Percentiles rank a stretch among this genome's conserved stretches.
Conservation (phyloP, 2,329 filamentous ascomycete genomes). For the Aplosporella prunicola region DNA sequence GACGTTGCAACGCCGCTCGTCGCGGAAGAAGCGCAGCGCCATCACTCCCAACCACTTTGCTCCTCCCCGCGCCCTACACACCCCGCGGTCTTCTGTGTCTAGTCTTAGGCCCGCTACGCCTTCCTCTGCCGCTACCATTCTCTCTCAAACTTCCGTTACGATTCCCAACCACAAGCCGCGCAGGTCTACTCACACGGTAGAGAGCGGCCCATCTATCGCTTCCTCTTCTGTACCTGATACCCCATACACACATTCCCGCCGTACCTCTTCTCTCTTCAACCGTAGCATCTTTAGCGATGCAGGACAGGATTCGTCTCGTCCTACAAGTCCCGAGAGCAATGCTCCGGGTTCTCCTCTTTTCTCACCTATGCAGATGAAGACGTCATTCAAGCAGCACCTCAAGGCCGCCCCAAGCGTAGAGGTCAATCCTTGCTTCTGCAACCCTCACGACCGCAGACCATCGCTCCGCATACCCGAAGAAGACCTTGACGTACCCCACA, state of each 20-base stretch:
- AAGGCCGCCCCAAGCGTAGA: slow-evolving; percentile 15
- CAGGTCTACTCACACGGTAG: no score
- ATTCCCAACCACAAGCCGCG: slow-evolving; percentile 42
- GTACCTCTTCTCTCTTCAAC: slow-evolving; percentile 71
- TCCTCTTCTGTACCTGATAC: slow-evolving; percentile 72
- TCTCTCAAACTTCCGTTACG: slow-evolving; percentile 54
- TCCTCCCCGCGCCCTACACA: slow-evolving; percentile 30
- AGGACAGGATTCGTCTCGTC: slow-evolving; percentile 56
- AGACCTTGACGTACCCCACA: slow-evolving; percentile 4
- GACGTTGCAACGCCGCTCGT: slow-evolving; percentile 49
- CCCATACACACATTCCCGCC: slow-evolving; percentile 59
- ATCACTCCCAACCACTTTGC: slow-evolving; percentile 46
- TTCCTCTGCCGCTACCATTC: slow-evolving; percentile 46
- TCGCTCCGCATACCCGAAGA: slow-evolving; percentile 16
- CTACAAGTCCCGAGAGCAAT: slow-evolving; percentile 74
- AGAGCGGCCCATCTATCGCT: slow-evolving; percentile 53
- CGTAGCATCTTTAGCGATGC: slow-evolving; percentile 50
- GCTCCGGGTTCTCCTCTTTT: slow-evolving; percentile 50
- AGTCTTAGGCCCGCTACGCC: slow-evolving; percentile 30
- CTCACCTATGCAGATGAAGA: slow-evolving; percentile 5
- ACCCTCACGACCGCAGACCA: no score
- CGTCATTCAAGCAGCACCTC: slow-evolving; percentile 18
- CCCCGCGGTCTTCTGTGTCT: slow-evolving; percentile 29
- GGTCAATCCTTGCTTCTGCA: no score
- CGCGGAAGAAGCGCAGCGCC: slow-evolving; percentile 63